Conservation (phyloP, 805 yeast genomes). For the Hyphopichia homilentoma region DNA sequence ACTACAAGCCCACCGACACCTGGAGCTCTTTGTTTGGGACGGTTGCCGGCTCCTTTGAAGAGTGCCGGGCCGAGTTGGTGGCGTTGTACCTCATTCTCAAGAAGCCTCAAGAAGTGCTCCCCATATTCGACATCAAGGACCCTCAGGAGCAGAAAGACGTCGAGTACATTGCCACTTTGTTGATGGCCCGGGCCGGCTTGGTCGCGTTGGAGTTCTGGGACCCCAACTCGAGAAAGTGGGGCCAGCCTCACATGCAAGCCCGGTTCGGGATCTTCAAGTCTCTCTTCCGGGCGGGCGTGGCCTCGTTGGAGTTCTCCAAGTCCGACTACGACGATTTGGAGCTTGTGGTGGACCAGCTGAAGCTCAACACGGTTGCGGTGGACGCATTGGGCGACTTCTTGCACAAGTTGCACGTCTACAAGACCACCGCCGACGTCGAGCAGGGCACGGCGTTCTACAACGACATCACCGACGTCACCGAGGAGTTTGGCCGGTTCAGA, state of each 20-base stretch:
- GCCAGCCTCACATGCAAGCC: constrained; percentile 94
- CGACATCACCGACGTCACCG: constrained; percentile 65
- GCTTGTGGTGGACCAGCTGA: constrained; percentile 54
- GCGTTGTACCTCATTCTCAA: constrained; percentile 78
- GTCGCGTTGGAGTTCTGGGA: constrained; percentile 85
- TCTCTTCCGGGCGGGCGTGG: constrained; percentile 65
- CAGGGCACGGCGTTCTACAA: constrained; percentile 62
- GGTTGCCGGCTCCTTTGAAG: constrained; percentile 84
- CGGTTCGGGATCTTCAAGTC: constrained; percentile 80
- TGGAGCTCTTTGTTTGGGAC: constrained; percentile 88
- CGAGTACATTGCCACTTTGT: constrained; percentile 63
- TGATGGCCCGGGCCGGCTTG: constrained; percentile 87
- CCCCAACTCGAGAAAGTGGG: constrained; percentile 79
- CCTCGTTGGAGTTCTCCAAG: constrained; percentile 47
- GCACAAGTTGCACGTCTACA: constrained; percentile 70
- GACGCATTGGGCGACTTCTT: constrained; percentile 70
- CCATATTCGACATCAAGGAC: constrained; percentile 65
- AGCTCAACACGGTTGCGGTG: constrained; percentile 68
- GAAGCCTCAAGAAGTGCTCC: constrained; percentile 53
- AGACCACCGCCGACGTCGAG: constrained; percentile 69
- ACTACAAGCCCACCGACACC: constrained; percentile 77
- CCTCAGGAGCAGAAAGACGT: constrained; percentile 60
- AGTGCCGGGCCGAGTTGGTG: constrained; percentile 88
- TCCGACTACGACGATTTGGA: constrained; percentile 55
- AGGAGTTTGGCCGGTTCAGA: constrained; percentile 61